phyloP scores from a whole-genome alignment of 1,284 basidiomycete genomes.

The Puccinia novopanici region DNA sequence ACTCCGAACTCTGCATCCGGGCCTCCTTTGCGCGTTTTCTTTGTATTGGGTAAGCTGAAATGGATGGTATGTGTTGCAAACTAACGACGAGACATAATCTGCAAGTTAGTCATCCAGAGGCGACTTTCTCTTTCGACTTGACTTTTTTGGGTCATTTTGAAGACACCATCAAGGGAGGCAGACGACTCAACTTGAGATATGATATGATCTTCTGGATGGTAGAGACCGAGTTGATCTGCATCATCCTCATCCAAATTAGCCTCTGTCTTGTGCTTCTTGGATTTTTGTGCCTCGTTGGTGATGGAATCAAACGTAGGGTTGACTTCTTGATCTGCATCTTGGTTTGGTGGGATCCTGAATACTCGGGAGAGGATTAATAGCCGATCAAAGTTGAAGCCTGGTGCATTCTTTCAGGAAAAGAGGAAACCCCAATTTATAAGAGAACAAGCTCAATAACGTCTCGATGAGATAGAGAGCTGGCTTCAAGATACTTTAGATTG shows the following conservation, averaged over 20 bases:
- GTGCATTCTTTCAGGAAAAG: slow-evolving; percentile 35
- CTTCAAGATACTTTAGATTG: slow-evolving; percentile 41
- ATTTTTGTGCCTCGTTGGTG: neutral
- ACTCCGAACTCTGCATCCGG: slow-evolving; percentile 34
- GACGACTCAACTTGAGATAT: slow-evolving; percentile 46
- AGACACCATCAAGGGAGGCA: neutral
- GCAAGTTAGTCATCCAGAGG: neutral
- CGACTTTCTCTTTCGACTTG: neutral
- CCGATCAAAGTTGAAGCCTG: slow-evolving; percentile 35
- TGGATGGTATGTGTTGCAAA: slow-evolving; percentile 50
- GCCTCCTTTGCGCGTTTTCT: neutral
- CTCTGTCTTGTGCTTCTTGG: slow-evolving; percentile 32
- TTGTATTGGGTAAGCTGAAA: slow-evolving; percentile 27
- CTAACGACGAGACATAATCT: neutral
- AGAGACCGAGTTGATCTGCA: slow-evolving; percentile 23
- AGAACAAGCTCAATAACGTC: neutral
- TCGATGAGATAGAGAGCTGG: neutral
- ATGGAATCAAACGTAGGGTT: slow-evolving; percentile 26
- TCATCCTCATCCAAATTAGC: neutral
- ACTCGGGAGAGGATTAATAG: slow-evolving; percentile 42
- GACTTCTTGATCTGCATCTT: slow-evolving; percentile 22
- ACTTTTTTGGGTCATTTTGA: neutral
- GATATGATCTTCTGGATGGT: slow-evolving; percentile 50
- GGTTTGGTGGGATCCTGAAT: slow-evolving; percentile 13
- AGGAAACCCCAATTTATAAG: neutral